Evolutionary conservation across 139 green algal species (phyloP).

Genomic region (Chlorella sp.): DNA sequence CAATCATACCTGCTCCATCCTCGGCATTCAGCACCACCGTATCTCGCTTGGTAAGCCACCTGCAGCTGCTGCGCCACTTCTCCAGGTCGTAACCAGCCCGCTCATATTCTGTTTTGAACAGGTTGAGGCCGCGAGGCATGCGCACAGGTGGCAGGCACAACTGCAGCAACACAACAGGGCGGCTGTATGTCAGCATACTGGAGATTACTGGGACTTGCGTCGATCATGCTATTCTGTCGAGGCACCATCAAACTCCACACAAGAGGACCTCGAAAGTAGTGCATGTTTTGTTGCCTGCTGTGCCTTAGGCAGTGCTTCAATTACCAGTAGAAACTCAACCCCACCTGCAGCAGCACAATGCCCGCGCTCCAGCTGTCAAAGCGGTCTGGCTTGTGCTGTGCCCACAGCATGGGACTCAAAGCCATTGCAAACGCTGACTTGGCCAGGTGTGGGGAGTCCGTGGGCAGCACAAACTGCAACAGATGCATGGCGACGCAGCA

Average conservation of each 20-base stretch:
- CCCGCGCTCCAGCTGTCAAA: constrained; percentile 82
- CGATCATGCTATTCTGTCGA: no score
- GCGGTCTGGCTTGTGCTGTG: constrained; percentile 77
- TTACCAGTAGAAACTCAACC: no score
- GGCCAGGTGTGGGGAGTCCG: constrained; percentile 62
- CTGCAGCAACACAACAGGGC: no score
- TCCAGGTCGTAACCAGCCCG: constrained; percentile 62
- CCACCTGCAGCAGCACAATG: constrained; percentile 58
- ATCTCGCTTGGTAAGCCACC: constrained; percentile 40
- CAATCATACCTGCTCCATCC: constrained; percentile 41
- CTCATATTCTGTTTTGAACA: constrained; percentile 52
- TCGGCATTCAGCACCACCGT: constrained; percentile 70
- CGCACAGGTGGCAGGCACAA: constrained; percentile 64
- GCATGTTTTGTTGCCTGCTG: no score
- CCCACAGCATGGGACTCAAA: constrained; percentile 84
- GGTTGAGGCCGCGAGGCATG: constrained; percentile 41
- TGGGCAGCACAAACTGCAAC: constrained; percentile 71
- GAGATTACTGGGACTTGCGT: no score
- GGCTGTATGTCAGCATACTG: no score
- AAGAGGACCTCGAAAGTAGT: no score
- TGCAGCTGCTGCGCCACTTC: constrained; percentile 47
- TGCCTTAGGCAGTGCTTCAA: no score
- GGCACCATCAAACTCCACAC: no score
- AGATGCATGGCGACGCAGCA: no score
- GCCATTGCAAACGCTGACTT: constrained; percentile 43